phyloP scores from a whole-genome alignment of 257 asterid genomes.

The Plantago ovata region DNA sequence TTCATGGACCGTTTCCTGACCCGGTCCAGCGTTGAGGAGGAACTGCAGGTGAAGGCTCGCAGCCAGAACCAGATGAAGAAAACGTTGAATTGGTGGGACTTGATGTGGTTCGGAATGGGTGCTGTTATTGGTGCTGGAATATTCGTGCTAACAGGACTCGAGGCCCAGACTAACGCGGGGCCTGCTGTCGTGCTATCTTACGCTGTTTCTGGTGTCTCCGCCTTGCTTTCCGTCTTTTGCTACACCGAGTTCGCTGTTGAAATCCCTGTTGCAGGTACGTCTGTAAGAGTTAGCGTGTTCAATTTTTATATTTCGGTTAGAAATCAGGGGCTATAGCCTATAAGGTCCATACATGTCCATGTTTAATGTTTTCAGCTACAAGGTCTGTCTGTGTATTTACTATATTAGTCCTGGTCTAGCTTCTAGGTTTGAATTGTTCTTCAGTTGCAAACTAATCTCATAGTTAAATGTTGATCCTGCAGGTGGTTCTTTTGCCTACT shows the following conservation, averaged over 20 bases:
- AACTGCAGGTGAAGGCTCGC: slow-evolving; percentile 50
- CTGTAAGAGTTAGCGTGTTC: too few species aligned
- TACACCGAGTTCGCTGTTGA: slow-evolving; percentile 88
- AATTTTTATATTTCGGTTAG: too few species aligned
- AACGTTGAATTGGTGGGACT: slow-evolving; percentile 82
- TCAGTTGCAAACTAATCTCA: neutral
- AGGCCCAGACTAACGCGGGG: slow-evolving; percentile 47
- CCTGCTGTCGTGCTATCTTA: slow-evolving; percentile 77
- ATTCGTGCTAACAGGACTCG: slow-evolving; percentile 72
- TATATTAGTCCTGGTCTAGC: neutral
- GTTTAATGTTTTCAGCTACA: too few species aligned
- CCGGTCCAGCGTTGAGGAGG: slow-evolving; percentile 51
- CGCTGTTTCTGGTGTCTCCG: slow-evolving; percentile 71
- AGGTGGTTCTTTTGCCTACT: slow-evolving; percentile 87
- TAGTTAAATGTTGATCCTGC: neutral
- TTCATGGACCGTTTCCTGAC: slow-evolving; percentile 48
- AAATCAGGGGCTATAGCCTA: too few species aligned
- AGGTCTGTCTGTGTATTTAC: too few species aligned
- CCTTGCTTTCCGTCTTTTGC: slow-evolving; percentile 80
- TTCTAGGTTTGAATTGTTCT: neutral
- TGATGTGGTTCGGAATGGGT: slow-evolving; percentile 91
- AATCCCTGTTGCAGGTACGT: slow-evolving; percentile 74
- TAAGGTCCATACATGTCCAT: too few species aligned
- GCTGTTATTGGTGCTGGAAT: slow-evolving; percentile 90
- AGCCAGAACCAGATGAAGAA: slow-evolving; percentile 63